Percentiles rank a stretch among this genome's conserved stretches.
Conservation (phyloP, 306 rosid genomes). For the Cyamopsis tetragonoloba region DNA sequence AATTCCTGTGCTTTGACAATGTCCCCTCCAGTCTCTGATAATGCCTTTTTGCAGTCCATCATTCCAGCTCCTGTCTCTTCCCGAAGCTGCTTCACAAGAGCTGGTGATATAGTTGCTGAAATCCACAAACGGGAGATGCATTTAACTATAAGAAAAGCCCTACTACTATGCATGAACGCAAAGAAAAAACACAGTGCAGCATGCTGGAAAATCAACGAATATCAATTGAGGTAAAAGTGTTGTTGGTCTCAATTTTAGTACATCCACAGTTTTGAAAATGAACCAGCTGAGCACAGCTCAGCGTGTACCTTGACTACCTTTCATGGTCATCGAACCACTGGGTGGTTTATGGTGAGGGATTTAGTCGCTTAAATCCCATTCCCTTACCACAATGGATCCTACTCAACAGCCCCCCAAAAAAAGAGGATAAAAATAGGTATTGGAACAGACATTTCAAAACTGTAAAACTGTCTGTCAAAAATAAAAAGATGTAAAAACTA, state of each 20-base stretch:
- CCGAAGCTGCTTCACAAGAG: constrained; percentile 90
- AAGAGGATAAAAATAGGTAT: no score
- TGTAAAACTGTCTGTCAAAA: no score
- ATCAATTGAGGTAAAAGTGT: background rate
- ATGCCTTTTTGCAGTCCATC: constrained; percentile 98
- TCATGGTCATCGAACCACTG: no score
- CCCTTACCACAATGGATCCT: no score
- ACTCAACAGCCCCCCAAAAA: no score
- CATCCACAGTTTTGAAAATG: no score
- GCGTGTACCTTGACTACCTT: no score
- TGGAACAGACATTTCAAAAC: no score
- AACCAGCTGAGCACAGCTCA: no score
- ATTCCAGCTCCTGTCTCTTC: constrained; percentile 99
- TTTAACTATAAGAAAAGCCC: background rate
- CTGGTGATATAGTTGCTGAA: constrained; percentile 81
- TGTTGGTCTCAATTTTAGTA: background rate
- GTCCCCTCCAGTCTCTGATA: constrained; percentile 79
- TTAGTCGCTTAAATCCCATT: no score
- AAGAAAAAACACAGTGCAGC: background rate
- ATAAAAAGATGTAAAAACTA: no score
- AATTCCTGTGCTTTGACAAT: constrained; percentile 75
- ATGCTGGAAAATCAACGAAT: constrained; percentile 13
- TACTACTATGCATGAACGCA: background rate
- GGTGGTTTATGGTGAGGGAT: no score
- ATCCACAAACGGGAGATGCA: constrained; percentile 20